A percentile compares a stretch with the other conserved stretches of the same genome.
These are phyloP conservation scores for Avena atlantica DNA, from an alignment of 176 grass and related monocot genomes.

Conservation along the genomic window DNA sequence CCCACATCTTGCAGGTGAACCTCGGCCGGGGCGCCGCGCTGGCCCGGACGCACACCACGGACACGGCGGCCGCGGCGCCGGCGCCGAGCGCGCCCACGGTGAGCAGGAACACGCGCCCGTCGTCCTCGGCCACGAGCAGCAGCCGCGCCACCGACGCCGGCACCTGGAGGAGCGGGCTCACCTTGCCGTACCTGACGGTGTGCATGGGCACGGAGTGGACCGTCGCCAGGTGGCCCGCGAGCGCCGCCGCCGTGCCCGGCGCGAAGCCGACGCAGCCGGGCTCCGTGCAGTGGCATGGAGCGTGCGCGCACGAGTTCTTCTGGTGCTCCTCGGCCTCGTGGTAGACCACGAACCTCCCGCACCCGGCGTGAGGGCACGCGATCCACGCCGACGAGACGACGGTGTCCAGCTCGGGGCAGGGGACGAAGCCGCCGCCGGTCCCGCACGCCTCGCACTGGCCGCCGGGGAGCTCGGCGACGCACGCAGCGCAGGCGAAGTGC, in stretches of 20 bases:
- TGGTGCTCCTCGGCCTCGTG: conserved; percentile 1
- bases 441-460: conserved; percentile 9
- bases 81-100: conserved; percentile 15
- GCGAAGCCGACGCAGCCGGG: conserved; percentile 35
- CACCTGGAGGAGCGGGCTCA: conserved; percentile 18
- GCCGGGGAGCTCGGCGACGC: background rate
- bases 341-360: conserved; percentile 27
- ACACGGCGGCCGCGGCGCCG: background rate
- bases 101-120: conserved; percentile 37
- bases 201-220: conserved; percentile 22
- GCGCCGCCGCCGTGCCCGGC: background rate
- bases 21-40: background rate
- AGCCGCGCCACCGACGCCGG: background rate
- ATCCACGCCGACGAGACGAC: background rate
- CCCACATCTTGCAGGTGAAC: conserved; percentile 49
- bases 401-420: conserved; percentile 31
- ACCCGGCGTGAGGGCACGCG: conserved; percentile 33
- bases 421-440: conserved; percentile 5
- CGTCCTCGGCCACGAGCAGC: conserved; percentile 9
- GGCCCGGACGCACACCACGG: conserved; percentile 37
- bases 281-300: conserved; percentile 45
- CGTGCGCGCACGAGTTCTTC: conserved; percentile 18
- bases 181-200: conserved; percentile 4
- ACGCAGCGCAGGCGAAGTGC: conserved; percentile 15
- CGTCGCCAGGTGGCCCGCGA: conserved; percentile 19